These are phyloP conservation scores for Leishmania tarentolae DNA, from an alignment of 208 protist species.

Conservation along the genomic window DNA sequence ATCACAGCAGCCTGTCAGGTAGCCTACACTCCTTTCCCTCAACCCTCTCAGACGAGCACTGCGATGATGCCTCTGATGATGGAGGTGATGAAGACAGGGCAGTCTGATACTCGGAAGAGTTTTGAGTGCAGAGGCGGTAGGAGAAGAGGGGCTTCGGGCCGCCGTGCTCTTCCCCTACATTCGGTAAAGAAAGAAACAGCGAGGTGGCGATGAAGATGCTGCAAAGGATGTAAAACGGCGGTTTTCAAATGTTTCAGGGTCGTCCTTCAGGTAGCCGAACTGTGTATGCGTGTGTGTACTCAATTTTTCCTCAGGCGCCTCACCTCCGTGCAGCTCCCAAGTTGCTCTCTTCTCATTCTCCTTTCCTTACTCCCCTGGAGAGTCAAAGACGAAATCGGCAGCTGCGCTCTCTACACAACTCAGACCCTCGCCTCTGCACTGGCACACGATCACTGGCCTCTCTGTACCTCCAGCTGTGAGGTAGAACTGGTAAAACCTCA, in stretches of 20 bases:
- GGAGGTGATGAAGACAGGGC: constrained; percentile 2
- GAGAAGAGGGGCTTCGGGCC: neutral
- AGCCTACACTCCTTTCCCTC: constrained; percentile 28
- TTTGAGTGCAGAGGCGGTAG: constrained; percentile 1
- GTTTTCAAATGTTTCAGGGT: neutral
- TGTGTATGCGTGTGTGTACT: neutral
- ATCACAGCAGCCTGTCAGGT: constrained; percentile 8
- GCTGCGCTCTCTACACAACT: neutral
- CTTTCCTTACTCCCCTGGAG: neutral
- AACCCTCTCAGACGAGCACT: constrained; percentile 2
- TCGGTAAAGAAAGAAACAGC: neutral
- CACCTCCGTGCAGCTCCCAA: neutral
- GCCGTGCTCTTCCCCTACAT: neutral
- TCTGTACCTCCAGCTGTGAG: neutral
- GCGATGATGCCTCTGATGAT: neutral
- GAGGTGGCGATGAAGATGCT: neutral
- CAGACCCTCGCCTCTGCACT: neutral
- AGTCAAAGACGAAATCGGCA: neutral
- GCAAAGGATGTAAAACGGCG: neutral
- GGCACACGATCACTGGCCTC: neutral
- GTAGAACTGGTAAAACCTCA: neutral
- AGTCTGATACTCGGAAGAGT: neutral
- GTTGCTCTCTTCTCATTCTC: neutral
- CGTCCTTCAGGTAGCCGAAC: neutral
- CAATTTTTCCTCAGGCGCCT: neutral